Evolutionary conservation across 2,329 filamentous ascomycete species (phyloP).

Genomic region (Zymoseptoria pseudotritici): DNA sequence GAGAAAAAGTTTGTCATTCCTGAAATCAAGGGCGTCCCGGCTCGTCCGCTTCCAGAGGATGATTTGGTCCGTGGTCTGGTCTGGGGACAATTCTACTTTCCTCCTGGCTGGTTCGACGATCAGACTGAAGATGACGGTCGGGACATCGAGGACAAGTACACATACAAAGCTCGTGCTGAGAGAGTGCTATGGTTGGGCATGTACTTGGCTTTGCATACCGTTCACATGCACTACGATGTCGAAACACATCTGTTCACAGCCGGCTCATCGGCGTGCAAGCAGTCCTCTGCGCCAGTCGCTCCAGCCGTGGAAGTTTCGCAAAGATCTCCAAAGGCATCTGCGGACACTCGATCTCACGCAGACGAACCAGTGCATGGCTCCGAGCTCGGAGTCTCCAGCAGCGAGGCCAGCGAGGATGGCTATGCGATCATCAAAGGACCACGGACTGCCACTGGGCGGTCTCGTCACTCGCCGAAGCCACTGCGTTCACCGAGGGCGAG

Average conservation of each 20-base stretch:
- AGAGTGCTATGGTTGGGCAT: conserved; percentile 24
- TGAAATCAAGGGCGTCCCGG: conserved; percentile 33
- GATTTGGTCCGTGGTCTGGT: conserved; percentile 58
- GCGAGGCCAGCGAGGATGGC: conserved; percentile 12
- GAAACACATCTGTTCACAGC: conserved; percentile 12
- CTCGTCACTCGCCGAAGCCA: neutral
- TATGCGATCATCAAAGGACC: conserved; percentile 14
- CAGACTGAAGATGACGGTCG: conserved; percentile 58
- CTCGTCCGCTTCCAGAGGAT: conserved; percentile 60
- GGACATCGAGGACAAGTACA: conserved; percentile 13
- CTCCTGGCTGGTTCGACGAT: conserved; percentile 52
- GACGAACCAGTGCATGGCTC: neutral
- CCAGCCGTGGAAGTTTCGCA: neutral
- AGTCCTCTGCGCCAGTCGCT: neutral
- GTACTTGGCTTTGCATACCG: conserved; percentile 20
- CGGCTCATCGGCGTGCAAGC: conserved; percentile 1
- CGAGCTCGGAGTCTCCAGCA: conserved; percentile 4
- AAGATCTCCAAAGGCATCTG: neutral
- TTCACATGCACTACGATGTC: conserved; percentile 16
- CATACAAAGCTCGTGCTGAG: conserved; percentile 11
- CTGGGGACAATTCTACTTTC: conserved; percentile 54
- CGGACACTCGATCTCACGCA: conserved; percentile 1
- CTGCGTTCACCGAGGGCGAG: neutral
- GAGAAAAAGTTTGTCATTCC: conserved; percentile 34
- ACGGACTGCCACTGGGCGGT: neutral